Evolutionary conservation across 306 rosid genomes (phyloP).

Genomic region (Cicer judaicum): DNA sequence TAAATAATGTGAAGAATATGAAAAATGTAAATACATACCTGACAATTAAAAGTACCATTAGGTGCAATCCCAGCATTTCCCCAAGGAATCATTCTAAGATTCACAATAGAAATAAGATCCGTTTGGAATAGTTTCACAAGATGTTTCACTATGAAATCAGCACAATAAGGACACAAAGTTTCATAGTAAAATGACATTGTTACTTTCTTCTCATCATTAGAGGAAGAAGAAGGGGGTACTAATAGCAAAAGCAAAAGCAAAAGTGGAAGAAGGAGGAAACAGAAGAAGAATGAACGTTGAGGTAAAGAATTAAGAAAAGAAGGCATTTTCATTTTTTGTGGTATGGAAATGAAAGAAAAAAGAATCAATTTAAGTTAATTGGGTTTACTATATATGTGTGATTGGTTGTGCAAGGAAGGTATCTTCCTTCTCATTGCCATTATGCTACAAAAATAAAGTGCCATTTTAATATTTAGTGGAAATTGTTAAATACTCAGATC

Average conservation of each 20-base stretch:
- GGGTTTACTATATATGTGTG: background rate
- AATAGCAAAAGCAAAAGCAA: slow-evolving; percentile 45
- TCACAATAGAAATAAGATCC: slow-evolving; percentile 66
- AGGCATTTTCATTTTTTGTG: slow-evolving; percentile 44
- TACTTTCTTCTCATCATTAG: slow-evolving; percentile 48
- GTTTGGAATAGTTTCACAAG: slow-evolving; percentile 70
- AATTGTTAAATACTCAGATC: background rate
- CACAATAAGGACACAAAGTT: slow-evolving; percentile 82
- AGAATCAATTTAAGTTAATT: background rate
- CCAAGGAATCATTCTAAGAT: slow-evolving; percentile 89
- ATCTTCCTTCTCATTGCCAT: background rate
- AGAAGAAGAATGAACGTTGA: slow-evolving; percentile 65
- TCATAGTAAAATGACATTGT: slow-evolving; percentile 77
- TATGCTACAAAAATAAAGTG: slow-evolving; percentile 1
- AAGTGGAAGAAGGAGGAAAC: slow-evolving; percentile 53
- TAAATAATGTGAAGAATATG: background rate
- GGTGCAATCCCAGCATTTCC: slow-evolving; percentile 75
- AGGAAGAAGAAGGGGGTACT: slow-evolving; percentile 28
- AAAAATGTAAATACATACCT: slow-evolving; percentile 51
- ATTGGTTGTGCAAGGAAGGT: slow-evolving; percentile 40
- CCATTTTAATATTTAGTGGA: background rate
- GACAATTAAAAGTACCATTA: slow-evolving; percentile 63
- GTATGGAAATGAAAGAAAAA: background rate
- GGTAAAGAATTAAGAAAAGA: slow-evolving; percentile 59
- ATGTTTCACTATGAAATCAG: slow-evolving; percentile 77